Base-by-base conservation (phyloP, 2,329 filamentous ascomycete genomes). In the Arthrobotrys sphaeroides region DNA sequence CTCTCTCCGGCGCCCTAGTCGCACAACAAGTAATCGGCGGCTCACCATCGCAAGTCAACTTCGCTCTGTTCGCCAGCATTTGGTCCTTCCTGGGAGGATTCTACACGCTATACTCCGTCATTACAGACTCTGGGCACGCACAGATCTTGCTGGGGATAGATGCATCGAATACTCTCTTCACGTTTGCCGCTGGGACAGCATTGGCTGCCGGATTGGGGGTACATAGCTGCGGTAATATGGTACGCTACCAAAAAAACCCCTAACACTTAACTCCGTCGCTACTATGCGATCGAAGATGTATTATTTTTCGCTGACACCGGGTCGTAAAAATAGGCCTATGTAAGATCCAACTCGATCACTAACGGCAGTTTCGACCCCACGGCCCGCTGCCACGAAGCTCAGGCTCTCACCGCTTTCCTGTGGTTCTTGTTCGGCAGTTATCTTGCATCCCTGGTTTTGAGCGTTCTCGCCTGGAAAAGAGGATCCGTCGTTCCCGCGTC, bases 21-120 rank as follows among this genome's bases (percentile, higher is more conserved):
- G 72, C 78, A 33, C 78, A 79, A 24, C 79, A 85, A 40, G 82
- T 85, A 3, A 83, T 82, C 70, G 79, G 83, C 61, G 86, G 88
- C 80, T 87, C 88, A 79, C 85, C 87, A 1, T 83, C 86, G 20
- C 84, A 88, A 60, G 83, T 90, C 83, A 87, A 87, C 81, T 87
- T 85, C 80, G 79, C 82, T 76, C 85, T 87, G 80, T 87, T 85
- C 77, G 80, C 82, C 5, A 79, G 84, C 7, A 83, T 83, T 0
- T 86, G 86, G 77, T 83, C 83, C 9, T 83, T 85, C 80, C 67
- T 86, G 18, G 81, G 85, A 3, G 81, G 86, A 5, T 64, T 80
- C n/a, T 80, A 86, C 79, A 86, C 86, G 78, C 81, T 83, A 0
- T 81, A 83, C 69, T 83, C 83, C 60, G 77, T 83, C 28, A 53